Evolutionary conservation across 2,329 filamentous ascomycete species (phyloP), one percentile per base, ranked within the genome.

Genomic region (Geosmithia flava): DNA sequence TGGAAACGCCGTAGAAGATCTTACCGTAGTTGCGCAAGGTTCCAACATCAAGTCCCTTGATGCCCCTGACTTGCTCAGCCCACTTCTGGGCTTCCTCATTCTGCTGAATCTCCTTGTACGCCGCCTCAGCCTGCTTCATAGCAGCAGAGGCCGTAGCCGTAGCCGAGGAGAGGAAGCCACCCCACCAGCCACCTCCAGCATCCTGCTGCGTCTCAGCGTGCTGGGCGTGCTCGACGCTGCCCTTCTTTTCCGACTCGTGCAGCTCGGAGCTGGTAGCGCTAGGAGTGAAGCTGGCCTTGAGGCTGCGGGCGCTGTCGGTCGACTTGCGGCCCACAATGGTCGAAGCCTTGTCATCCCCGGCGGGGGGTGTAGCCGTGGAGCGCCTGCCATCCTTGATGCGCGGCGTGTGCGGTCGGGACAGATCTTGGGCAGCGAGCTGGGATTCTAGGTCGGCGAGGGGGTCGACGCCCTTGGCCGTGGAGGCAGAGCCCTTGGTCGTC

Each of bases 81-180:
- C 91, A 98, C 63, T 87, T 86, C 70, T 91, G 90, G 47, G 91
- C 93, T 64, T 98, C 93, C 61, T 97, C 89, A 58, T 95, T 96
- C 62, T 93, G 84, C 63, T 95, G 87, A 45, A 98, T 90, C 65
- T 97, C 88, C 63, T 91, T 95, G 54, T 95, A 90, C 1, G 90
- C 85, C 7, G 84, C 87, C 67, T 96, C 90, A 44, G 93, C 91
- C 64, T 91, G 87, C 71, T 94, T 95, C 67, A 94, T 81, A 23
- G 85, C 87, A n/a, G 85, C 83, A 3, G 83, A 80, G 37, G 89
- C 89, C 0, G 87, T 90, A 16, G 85, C 83, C 2, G 84, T 80
- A 27, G 89, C 89, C 0, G 87, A 90, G 42, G 86, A 87, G 58
- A 93, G 76, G 47, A 96, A 68, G 20, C 87, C 84, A 59, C 89